Conservation (phyloP, 768 basidiomycete species). For the Boletus rubescentipes region DNA sequence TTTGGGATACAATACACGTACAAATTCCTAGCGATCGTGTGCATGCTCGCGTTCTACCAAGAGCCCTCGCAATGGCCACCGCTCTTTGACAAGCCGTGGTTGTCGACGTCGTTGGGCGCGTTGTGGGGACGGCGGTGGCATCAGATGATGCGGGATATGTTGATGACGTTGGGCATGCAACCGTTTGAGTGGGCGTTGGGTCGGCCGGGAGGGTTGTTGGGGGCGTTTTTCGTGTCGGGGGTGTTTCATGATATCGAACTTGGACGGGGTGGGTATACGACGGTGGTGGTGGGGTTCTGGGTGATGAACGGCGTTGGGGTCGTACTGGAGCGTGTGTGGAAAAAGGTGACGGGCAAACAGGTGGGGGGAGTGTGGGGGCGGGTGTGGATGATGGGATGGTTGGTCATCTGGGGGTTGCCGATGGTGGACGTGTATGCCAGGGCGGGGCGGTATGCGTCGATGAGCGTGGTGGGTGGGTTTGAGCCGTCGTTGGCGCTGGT, state of each 20-base stretch:
- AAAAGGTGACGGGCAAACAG: constrained; percentile 36
- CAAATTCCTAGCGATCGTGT: constrained; percentile 41
- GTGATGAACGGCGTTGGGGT: constrained; percentile 55
- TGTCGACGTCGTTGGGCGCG: constrained; percentile 53
- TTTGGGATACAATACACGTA: constrained; percentile 45
- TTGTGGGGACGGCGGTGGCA: constrained; percentile 71
- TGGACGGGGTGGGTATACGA: constrained; percentile 47
- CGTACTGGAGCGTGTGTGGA: constrained; percentile 49
- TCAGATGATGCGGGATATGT: constrained; percentile 57
- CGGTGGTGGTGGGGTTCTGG: constrained; percentile 48
- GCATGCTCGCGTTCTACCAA: constrained; percentile 47
- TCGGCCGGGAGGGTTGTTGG: constrained; percentile 48
- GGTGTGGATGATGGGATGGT: constrained; percentile 52
- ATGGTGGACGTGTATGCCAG: constrained; percentile 39
- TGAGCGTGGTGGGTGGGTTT: constrained; percentile 10
- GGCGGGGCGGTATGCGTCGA: constrained; percentile 12
- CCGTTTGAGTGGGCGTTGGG: constrained; percentile 48
- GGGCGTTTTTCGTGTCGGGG: constrained; percentile 58
- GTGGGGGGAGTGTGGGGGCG: constrained; percentile 49
- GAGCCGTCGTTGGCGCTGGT: constrained; percentile 32
- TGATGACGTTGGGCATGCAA: constrained; percentile 48
- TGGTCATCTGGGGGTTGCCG: constrained; percentile 46
- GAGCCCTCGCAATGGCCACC: constrained; percentile 59
- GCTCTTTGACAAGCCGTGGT: constrained; percentile 56
- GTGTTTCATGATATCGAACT: constrained; percentile 55